Evolutionary conservation across 108 stramenopile species (phyloP), one percentile per base, ranked within the genome.

Genomic region (Conticribra guillardii): DNA sequence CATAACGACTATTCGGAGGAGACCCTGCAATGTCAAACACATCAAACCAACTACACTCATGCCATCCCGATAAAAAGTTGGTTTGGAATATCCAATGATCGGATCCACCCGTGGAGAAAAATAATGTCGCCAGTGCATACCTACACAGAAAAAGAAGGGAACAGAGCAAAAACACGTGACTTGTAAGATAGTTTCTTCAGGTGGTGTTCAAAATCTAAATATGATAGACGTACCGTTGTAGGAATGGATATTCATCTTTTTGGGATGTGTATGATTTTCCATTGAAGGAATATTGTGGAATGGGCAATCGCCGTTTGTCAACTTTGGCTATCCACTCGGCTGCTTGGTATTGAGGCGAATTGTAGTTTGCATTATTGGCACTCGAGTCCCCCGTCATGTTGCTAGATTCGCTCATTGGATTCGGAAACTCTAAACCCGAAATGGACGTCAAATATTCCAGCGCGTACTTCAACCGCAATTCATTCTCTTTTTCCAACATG

Each of bases 201-300:
- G n/a, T n/a, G n/a, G n/a, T n/a, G n/a, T n/a, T n/a, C n/a, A n/a
- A n/a, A n/a, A n/a, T n/a, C n/a, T n/a, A n/a, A n/a, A n/a, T n/a
- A n/a, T n/a, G n/a, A n/a, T n/a, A n/a, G n/a, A n/a, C n/a, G 22
- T 79, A 79, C 32, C 78, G 51, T 37, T 79, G 78, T 7, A 79
- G 18, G 56, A 79, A 79, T 14, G 46, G 56, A 44, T 79, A 79
- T 46, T 71, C 78, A 26, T 67, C 65, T 7, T 60, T 55, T 9
- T 58, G 16, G 18, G 16, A 48, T 24, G n/a, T 28, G 22, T 54
- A 32, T 8, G 15, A 23, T 21, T 48, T 26, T 8, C 54, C 26
- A 11, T 21, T 48, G 49, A 23, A 7, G 60, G 68, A 33, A 69
- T 69, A 29, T 48, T 48, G 22, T 17, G 60, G 68, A 33, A 69